Conservation (phyloP, 169 alveolate species). For the Plasmodium ovale region DNA sequence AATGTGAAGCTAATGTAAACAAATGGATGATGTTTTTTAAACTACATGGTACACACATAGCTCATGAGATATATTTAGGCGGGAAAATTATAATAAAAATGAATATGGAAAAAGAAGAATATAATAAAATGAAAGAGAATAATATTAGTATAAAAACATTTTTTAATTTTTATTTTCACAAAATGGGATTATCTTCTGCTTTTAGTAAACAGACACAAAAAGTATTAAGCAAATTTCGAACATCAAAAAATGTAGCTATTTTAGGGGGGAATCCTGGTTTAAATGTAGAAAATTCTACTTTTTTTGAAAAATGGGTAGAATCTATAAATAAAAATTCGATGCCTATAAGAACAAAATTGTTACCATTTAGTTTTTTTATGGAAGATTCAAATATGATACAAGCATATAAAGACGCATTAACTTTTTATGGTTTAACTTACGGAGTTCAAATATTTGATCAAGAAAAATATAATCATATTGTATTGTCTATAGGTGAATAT, state of each 20-base stretch:
- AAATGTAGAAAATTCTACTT: constrained; percentile 78
- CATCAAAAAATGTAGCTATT: constrained; percentile 75
- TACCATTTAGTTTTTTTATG: constrained; percentile 78
- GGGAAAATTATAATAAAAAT: constrained; percentile 88
- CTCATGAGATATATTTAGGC: constrained; percentile 87
- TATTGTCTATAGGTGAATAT: constrained; percentile 67
- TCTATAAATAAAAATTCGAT: constrained; percentile 82
- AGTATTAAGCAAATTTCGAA: constrained; percentile 26
- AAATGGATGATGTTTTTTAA: constrained; percentile 88
- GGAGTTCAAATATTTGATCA: constrained; percentile 57
- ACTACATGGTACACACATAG: constrained; percentile 88
- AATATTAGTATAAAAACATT: constrained; percentile 81
- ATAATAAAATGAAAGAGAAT: constrained; percentile 77
- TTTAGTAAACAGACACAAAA: constrained; percentile 4
- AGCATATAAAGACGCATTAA: constrained; percentile 75
- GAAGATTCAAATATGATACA: constrained; percentile 72
- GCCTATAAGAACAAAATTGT: constrained; percentile 85
- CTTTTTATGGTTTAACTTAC: constrained; percentile 71
- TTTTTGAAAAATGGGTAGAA: constrained; percentile 81
- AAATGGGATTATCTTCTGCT: constrained; percentile 59
- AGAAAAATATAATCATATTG: constrained; percentile 48
- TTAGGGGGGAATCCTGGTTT: constrained; percentile 86
- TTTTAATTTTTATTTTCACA: constrained; percentile 79
- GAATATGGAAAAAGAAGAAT: constrained; percentile 83
- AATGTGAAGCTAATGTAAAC: constrained; percentile 81